Conservation (phyloP, 2,329 filamentous ascomycete species). For the Alternaria metachromatica region DNA sequence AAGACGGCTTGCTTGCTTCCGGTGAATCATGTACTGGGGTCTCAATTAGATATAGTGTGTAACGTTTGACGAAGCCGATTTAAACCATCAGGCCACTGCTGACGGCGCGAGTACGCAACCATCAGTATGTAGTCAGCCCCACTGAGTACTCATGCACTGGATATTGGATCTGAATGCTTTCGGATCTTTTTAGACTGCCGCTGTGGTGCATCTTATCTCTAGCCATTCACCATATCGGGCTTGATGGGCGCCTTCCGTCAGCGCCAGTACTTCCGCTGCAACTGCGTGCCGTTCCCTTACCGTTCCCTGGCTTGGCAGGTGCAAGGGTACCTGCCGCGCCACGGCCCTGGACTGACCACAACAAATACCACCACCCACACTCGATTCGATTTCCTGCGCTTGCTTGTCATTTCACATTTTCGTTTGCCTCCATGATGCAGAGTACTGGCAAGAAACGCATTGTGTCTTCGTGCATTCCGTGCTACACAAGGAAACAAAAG, state of each 20-base stretch:
- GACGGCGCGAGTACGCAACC: neutral
- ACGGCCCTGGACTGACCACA: neutral
- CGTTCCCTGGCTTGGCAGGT: neutral
- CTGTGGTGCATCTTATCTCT: neutral
- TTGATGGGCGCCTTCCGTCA: neutral
- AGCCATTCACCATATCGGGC: neutral
- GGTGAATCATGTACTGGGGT: neutral
- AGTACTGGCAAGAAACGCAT: neutral
- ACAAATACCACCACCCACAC: neutral
- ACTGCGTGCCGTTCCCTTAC: neutral
- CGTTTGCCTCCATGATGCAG: neutral
- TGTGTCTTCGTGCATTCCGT: neutral
- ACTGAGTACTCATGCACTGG: neutral
- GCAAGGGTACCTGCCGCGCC: neutral
- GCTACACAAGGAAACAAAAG: slow-evolving; percentile 7
- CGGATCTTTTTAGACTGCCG: neutral
- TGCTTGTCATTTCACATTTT: neutral
- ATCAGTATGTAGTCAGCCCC: neutral
- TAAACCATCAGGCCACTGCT: neutral
- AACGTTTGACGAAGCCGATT: neutral
- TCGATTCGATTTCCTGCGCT: neutral
- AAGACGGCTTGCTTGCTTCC: neutral
- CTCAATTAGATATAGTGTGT: neutral
- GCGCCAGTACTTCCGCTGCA: neutral
- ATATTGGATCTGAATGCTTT: neutral